Conservation (phyloP, 2,329 filamentous ascomycete species). For the Colletotrichum sp. region DNA sequence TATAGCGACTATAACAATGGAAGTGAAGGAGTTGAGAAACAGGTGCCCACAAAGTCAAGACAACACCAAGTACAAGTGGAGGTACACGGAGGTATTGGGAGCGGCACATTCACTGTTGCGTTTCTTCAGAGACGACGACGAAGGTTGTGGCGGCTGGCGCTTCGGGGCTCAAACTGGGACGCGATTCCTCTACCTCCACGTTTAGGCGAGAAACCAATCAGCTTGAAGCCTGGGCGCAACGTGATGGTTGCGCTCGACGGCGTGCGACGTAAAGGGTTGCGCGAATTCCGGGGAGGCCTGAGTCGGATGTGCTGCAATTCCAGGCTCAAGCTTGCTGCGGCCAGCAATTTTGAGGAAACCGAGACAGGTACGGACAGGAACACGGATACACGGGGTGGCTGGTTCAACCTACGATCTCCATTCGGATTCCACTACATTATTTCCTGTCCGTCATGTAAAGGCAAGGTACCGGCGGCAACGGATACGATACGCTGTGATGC, state of each 20-base stretch:
- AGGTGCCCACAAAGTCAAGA: not conserved
- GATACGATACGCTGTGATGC: slow-evolving; percentile 3
- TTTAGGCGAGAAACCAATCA: slow-evolving; percentile 22
- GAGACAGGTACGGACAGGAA: slow-evolving; percentile 4
- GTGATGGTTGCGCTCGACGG: slow-evolving; percentile 24
- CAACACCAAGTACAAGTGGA: not conserved
- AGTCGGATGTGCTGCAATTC: not conserved
- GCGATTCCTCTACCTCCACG: not conserved
- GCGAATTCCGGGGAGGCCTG: slow-evolving; percentile 15
- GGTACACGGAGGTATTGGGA: not conserved
- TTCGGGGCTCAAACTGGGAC: not conserved
- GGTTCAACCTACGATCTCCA: slow-evolving; percentile 11
- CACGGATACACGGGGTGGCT: not conserved
- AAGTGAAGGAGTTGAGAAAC: not conserved
- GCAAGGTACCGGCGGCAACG: not conserved
- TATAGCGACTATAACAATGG: not conserved
- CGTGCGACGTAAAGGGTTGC: slow-evolving; percentile 12
- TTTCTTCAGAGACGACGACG: not conserved
- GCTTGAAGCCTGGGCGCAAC: slow-evolving; percentile 10
- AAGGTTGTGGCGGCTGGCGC: not conserved
- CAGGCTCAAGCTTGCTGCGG: not conserved
- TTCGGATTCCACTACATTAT: slow-evolving; percentile 2
- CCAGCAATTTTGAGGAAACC: not conserved
- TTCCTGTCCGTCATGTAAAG: not conserved
- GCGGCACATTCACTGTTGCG: not conserved